These are phyloP conservation scores for Phytopythium ostracodes DNA, from an alignment of 352 stramenopile genomes.

Conservation along the genomic window DNA sequence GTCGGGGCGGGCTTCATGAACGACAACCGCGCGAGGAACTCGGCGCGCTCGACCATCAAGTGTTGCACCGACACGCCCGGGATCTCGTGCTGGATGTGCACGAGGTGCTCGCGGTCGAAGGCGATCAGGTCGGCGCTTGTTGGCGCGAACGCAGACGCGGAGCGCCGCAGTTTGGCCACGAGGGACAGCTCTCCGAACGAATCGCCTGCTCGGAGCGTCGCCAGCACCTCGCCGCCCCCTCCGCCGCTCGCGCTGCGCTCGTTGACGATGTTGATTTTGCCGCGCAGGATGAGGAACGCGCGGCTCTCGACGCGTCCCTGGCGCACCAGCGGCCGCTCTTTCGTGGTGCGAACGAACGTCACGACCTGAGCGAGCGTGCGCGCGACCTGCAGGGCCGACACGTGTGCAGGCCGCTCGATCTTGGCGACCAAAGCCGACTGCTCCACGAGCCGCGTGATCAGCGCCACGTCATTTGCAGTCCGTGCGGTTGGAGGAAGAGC, in stretches of 20 bases:
- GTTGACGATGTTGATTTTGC: slow-evolving; percentile 77
- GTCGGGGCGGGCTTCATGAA: slow-evolving; percentile 38
- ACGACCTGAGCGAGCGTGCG: slow-evolving; percentile 43
- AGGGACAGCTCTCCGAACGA: slow-evolving; percentile 75
- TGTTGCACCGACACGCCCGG: slow-evolving; percentile 66
- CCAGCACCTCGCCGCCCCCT: slow-evolving; percentile 47
- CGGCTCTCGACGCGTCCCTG: slow-evolving; percentile 72
- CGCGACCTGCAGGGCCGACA: slow-evolving; percentile 51
- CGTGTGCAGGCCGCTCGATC: slow-evolving; percentile 47
- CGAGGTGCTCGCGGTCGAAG: slow-evolving; percentile 60
- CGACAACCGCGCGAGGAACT: slow-evolving; percentile 53
- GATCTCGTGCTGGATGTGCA: slow-evolving; percentile 25
- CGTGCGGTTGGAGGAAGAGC: slow-evolving; percentile 28
- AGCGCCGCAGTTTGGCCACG: slow-evolving; percentile 64
- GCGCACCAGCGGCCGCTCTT: slow-evolving; percentile 54
- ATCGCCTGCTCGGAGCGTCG: slow-evolving; percentile 56
- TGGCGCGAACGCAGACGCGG: slow-evolving; percentile 55
- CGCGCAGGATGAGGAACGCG: slow-evolving; percentile 75
- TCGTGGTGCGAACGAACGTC: slow-evolving; percentile 46
- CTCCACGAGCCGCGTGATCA: slow-evolving; percentile 59
- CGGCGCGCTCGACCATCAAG: slow-evolving; percentile 64
- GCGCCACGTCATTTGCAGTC: slow-evolving; percentile 38
- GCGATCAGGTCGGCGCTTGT: slow-evolving; percentile 65
- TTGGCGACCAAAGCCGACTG: slow-evolving; percentile 56
- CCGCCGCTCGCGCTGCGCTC: slow-evolving; percentile 27